phyloP scores from a whole-genome alignment of 768 basidiomycete genomes.

The Tricholoma saponaceum region DNA sequence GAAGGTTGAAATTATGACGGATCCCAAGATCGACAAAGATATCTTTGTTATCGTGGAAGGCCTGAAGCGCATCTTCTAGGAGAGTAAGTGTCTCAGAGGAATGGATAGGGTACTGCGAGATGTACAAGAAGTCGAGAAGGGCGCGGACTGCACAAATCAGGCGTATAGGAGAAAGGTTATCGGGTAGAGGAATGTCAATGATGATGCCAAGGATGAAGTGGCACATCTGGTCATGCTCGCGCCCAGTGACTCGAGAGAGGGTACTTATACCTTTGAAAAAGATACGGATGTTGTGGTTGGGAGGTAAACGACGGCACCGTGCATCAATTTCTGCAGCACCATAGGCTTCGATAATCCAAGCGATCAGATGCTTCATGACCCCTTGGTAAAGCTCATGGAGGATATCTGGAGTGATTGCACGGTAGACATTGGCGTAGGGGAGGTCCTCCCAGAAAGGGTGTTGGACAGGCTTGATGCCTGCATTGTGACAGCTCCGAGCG shows the following conservation, averaged over 20 bases:
- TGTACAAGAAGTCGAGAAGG: neutral
- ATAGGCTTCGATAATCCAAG: neutral
- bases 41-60: neutral
- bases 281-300: constrained; percentile 22
- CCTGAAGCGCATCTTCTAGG: neutral
- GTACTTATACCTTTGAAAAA: constrained; percentile 40
- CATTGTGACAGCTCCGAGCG: constrained; percentile 11
- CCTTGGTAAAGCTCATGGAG: neutral
- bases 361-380: constrained; percentile 23
- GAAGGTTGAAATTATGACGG: constrained; percentile 22
- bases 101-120: neutral
- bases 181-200: neutral
- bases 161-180: neutral
- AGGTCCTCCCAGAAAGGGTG: neutral
- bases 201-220: neutral
- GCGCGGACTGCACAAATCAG: neutral
- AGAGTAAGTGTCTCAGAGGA: neutral
- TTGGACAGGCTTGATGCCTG: constrained; percentile 22
- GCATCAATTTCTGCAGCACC: neutral
- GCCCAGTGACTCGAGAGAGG: constrained; percentile 40
- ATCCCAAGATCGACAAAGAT: constrained; percentile 13
- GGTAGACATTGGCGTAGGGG: neutral
- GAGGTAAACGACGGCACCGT: neutral
- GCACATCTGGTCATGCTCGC: constrained; percentile 18
- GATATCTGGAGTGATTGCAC: neutral